Conservation (phyloP, 257 asterid genomes). For the Knoxia roxburghii region DNA sequence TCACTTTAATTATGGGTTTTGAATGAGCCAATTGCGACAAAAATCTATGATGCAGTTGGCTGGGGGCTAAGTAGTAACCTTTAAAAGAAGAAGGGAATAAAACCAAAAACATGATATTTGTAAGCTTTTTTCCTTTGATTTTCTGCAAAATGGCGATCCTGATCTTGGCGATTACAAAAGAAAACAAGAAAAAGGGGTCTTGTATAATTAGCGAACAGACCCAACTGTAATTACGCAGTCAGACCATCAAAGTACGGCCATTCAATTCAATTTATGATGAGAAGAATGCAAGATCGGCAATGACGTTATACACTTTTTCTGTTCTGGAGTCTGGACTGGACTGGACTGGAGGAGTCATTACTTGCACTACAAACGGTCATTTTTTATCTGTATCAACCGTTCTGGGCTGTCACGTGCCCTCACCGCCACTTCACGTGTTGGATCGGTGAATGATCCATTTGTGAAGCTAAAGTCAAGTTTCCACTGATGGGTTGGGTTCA, state of each 20-base stretch:
- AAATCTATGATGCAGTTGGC: neutral
- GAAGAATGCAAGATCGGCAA: too few relatives aligned
- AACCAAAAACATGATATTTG: neutral
- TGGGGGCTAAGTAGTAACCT: neutral
- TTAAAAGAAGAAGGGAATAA: neutral
- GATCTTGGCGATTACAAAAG: neutral
- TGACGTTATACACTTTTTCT: too few relatives aligned
- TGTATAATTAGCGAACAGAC: too few relatives aligned
- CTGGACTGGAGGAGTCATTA: slow-evolving; percentile 19
- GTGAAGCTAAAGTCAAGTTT: too few relatives aligned
- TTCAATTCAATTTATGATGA: too few relatives aligned
- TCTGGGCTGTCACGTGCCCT: slow-evolving; percentile 27
- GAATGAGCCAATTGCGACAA: neutral
- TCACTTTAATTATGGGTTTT: too few relatives aligned
- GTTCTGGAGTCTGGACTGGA: too few relatives aligned
- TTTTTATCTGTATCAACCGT: slow-evolving; percentile 40
- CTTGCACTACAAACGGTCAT: slow-evolving; percentile 48
- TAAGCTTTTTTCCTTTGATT: neutral
- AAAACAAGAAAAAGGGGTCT: too few relatives aligned
- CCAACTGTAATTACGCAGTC: too few relatives aligned
- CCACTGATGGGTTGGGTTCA: too few relatives aligned
- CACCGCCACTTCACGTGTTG: slow-evolving; percentile 22
- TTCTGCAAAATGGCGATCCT: neutral
- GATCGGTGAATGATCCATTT: too few relatives aligned
- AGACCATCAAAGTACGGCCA: too few relatives aligned